Percentiles rank a stretch among this genome's conserved stretches.
Conservation (phyloP, 495 filamentous ascomycete genomes). For the Penicillium tannophilum region DNA sequence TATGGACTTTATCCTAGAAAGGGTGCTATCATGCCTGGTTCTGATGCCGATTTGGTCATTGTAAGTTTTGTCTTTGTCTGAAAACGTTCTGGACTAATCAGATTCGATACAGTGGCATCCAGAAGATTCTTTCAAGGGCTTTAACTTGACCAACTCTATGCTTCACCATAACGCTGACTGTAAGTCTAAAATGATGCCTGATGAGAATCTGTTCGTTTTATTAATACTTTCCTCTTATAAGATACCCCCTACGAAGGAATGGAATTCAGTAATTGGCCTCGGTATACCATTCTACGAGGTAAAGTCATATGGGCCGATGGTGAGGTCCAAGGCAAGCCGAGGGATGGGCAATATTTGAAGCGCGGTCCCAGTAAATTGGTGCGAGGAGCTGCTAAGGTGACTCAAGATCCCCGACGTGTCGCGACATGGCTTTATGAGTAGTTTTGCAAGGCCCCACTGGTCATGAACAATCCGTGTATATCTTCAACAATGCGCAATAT, state of each 20-base stretch:
- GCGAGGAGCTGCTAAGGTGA: not conserved
- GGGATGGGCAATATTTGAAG: conserved; percentile 57
- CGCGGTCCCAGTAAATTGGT: conserved; percentile 32
- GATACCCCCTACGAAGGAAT: conserved; percentile 63
- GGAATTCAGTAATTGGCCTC: conserved; percentile 58
- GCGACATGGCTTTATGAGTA: conserved; percentile 22
- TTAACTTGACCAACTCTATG: conserved; percentile 29
- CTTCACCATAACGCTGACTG: conserved; percentile 62
- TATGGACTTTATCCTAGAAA: conserved; percentile 61
- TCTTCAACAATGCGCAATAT: too few relatives aligned
- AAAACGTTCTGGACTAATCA: not conserved
- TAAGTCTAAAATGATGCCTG: conserved; percentile 9
- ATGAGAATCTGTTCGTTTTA: not conserved
- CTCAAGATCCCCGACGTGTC: conserved; percentile 12
- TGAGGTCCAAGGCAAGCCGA: conserved; percentile 50
- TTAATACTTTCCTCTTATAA: not conserved
- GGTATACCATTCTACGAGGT: conserved; percentile 61
- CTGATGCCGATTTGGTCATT: conserved; percentile 51
- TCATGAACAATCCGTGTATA: too few relatives aligned
- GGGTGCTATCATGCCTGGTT: conserved; percentile 56
- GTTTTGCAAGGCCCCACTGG: not conserved
- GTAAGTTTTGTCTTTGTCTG: conserved; percentile 1
- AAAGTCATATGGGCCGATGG: conserved; percentile 58
- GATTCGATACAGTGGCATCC: conserved; percentile 11
- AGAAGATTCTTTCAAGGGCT: conserved; percentile 3